Percentiles rank a stretch among this genome's conserved stretches.
Evolutionary conservation across 2,329 filamentous ascomycete genomes (phyloP).

Genomic region (Nigrospora osmanthi): DNA sequence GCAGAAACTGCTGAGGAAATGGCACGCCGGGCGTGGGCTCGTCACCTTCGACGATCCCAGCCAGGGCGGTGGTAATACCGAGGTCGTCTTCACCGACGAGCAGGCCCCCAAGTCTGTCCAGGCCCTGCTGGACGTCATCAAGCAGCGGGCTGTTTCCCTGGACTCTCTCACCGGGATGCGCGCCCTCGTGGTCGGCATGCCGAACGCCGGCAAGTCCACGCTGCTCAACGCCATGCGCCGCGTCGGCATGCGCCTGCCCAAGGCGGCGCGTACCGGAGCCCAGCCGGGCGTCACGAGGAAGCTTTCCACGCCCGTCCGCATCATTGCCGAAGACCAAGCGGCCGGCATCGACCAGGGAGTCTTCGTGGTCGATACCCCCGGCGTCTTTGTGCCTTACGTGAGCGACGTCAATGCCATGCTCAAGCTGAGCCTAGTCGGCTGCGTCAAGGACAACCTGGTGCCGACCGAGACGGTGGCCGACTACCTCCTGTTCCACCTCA

Average conservation of each 20-base stretch:
- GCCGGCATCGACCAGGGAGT: slow-evolving; percentile 50
- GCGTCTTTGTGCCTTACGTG: slow-evolving; percentile 92
- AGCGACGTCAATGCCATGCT: slow-evolving; percentile 82
- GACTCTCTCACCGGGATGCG: slow-evolving; percentile 72
- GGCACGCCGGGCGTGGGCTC: slow-evolving; percentile 13
- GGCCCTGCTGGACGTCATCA: slow-evolving; percentile 38
- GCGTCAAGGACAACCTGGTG: slow-evolving; percentile 84
- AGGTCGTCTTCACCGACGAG: slow-evolving; percentile 37
- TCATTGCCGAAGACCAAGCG: slow-evolving; percentile 32
- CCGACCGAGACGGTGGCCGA: slow-evolving; percentile 73
- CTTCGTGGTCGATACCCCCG: slow-evolving; percentile 86
- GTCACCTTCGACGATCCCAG: neutral
- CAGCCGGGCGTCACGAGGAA: slow-evolving; percentile 88
- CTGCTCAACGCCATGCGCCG: slow-evolving; percentile 81
- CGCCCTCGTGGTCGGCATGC: slow-evolving; percentile 90
- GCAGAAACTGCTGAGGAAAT: slow-evolving; percentile 7
- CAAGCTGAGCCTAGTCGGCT: slow-evolving; percentile 85
- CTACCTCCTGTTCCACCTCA: slow-evolving; percentile 82
- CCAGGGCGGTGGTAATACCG: slow-evolving; percentile 10
- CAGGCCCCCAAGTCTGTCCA: slow-evolving; percentile 22
- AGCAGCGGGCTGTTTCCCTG: slow-evolving; percentile 35
- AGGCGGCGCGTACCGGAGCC: slow-evolving; percentile 74
- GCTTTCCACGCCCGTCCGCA: slow-evolving; percentile 74
- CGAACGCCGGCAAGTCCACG: slow-evolving; percentile 93
- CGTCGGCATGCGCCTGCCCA: slow-evolving; percentile 50